Conservation (phyloP, 495 filamentous ascomycete genomes). For the Corynascus novoguineensis region DNA sequence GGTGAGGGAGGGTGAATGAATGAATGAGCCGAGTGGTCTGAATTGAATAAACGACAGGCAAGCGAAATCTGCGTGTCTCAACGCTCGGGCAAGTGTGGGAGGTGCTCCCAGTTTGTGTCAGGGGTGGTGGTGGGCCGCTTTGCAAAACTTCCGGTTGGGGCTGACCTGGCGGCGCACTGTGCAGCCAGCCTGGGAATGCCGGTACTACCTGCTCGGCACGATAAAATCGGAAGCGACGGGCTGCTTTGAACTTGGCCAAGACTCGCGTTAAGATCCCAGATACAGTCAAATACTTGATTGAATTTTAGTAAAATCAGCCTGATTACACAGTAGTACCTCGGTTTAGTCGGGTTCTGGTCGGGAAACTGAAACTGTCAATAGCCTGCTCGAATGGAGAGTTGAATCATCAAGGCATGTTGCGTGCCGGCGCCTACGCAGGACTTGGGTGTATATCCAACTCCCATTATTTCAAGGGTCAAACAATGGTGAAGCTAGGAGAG, state of each 20-base stretch:
- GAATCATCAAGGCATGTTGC: background rate
- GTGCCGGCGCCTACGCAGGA: background rate
- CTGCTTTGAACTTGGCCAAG: background rate
- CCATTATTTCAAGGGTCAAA: conserved; percentile 1
- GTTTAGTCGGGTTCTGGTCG: no score
- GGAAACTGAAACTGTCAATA: no score
- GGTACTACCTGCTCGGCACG: background rate
- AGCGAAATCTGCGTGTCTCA: conserved; percentile 17
- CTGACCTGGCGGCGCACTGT: conserved; percentile 4
- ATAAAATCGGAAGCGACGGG: background rate
- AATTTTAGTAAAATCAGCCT: no score
- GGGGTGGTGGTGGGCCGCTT: conserved; percentile 17
- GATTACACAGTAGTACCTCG: no score
- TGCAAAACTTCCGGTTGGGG: conserved; percentile 26
- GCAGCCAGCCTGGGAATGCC: background rate
- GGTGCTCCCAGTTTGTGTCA: conserved; percentile 13
- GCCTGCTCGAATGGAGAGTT: background rate
- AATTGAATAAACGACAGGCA: conserved; percentile 1
- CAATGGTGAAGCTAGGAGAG: background rate
- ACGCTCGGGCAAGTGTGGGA: conserved; percentile 15
- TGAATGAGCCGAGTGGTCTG: background rate
- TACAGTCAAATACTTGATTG: no score
- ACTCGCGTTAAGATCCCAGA: no score
- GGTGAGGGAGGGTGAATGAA: background rate
- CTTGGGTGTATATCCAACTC: no score